Evolutionary conservation across 108 stramenopile genomes (phyloP).

Genomic region (Heterococcus sp.): DNA sequence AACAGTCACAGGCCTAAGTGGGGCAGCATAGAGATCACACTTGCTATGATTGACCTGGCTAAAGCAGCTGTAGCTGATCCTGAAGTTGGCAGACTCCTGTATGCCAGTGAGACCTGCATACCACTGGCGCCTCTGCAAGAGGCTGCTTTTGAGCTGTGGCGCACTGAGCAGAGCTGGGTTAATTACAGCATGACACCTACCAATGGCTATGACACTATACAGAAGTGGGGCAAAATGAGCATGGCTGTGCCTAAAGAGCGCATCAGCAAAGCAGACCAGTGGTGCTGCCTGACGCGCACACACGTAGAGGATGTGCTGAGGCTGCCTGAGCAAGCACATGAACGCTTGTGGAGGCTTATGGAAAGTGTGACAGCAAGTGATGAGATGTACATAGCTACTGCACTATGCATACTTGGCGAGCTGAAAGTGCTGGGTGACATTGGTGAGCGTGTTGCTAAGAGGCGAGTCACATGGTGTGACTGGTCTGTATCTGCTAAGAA

Average conservation of each 20-base stretch:
- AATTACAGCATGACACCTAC: neutral
- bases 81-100: neutral
- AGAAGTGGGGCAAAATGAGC: neutral
- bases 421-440: too few relatives aligned
- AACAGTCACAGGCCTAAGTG: neutral
- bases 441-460: neutral
- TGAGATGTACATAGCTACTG: neutral
- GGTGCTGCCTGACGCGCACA: neutral
- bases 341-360: neutral
- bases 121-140: neutral
- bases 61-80: neutral
- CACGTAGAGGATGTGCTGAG: neutral
- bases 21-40: neutral
- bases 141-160: neutral
- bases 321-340: neutral
- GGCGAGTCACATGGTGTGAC: neutral
- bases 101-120: neutral
- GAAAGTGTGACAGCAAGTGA: neutral
- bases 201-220: neutral
- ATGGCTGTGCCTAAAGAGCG: neutral
- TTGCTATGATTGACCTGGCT: neutral
- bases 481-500: neutral
- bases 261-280: neutral
- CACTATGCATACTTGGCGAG: neutral
- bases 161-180: neutral